Evolutionary conservation across 1,284 basidiomycete species (phyloP).

Genomic region (Puccinia hordei): DNA sequence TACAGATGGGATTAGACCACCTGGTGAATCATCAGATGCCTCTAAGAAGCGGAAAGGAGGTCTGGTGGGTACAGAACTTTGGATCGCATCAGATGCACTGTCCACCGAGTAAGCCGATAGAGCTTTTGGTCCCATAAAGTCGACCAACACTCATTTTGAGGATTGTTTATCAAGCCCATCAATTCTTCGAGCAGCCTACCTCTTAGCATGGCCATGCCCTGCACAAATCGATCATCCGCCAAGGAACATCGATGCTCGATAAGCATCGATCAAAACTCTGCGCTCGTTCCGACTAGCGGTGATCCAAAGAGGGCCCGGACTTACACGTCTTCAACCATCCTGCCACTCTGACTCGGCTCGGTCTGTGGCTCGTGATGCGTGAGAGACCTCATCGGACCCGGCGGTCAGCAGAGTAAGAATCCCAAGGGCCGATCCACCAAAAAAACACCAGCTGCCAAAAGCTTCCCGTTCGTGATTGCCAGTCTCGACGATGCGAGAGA

Average conservation of each 20-base stretch:
- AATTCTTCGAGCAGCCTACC: conserved; percentile 73
- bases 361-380: conserved; percentile 93
- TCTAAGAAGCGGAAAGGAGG: conserved; percentile 63
- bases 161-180: conserved; percentile 64
- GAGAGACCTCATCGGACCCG: conserved; percentile 72
- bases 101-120: conserved; percentile 69
- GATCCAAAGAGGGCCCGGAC: conserved; percentile 87
- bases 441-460: conserved; percentile 63
- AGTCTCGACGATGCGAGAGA: conserved; percentile 79
- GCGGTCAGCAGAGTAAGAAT: conserved; percentile 59
- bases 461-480: conserved; percentile 87
- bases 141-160: neutral
- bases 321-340: conserved; percentile 86
- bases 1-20: conserved; percentile 58
- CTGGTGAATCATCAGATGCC: conserved; percentile 34
- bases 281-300: conserved; percentile 84
- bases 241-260: conserved; percentile 92
- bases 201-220: conserved; percentile 87
- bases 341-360: conserved; percentile 79
- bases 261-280: conserved; percentile 75
- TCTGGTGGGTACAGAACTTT: conserved; percentile 86
- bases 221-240: conserved; percentile 85
- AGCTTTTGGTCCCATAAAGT: neutral
- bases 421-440: conserved; percentile 55
- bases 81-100: conserved; percentile 87